A percentile compares a stretch with the other conserved stretches of the same genome.
Conservation (phyloP, 78 protist species). For the Emiliania huxleyi region DNA sequence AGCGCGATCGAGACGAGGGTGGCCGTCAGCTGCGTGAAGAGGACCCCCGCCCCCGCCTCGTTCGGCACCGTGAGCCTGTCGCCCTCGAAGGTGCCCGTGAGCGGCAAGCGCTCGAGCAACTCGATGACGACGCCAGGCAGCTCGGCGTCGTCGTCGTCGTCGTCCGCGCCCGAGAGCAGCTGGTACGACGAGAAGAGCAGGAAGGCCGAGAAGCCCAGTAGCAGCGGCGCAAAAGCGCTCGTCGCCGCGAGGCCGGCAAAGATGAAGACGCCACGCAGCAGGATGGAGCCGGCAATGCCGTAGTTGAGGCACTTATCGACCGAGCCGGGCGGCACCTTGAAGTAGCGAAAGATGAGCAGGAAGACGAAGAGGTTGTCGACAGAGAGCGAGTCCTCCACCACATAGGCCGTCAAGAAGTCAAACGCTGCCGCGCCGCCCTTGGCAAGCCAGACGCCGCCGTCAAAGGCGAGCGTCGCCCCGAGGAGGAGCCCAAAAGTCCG, state of each 20-base stretch:
- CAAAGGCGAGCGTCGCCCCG: neutral
- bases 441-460: neutral
- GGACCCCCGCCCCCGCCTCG: neutral
- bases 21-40: neutral
- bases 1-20: neutral
- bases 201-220: neutral
- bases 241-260: neutral
- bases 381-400: neutral
- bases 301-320: neutral
- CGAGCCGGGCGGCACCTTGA: neutral
- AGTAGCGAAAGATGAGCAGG: slow-evolving; percentile 21
- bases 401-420: neutral
- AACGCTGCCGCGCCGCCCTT: neutral
- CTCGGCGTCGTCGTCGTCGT: neutral
- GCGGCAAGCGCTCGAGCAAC: neutral
- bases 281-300: neutral
- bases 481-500: too few relatives aligned
- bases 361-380: slow-evolving; percentile 49
- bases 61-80: neutral
- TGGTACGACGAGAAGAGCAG: neutral
- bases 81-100: neutral
- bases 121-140: neutral
- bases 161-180: neutral
- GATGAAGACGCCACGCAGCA: neutral
- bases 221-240: neutral